phyloP scores from a whole-genome alignment of 768 basidiomycete genomes.

The Xanthoconium purpureum region DNA sequence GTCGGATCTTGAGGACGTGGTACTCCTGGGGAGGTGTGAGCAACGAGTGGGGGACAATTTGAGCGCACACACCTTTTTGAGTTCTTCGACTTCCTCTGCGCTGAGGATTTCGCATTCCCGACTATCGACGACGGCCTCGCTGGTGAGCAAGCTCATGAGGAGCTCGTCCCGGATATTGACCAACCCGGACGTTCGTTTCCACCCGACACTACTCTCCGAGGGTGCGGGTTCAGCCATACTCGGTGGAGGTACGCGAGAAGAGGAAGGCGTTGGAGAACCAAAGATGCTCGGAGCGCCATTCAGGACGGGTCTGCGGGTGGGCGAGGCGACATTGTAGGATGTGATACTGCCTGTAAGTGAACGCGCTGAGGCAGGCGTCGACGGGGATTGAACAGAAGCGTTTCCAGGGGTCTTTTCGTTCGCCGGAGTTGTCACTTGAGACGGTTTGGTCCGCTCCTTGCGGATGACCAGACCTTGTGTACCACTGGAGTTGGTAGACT shows the following conservation, averaged over 20 bases:
- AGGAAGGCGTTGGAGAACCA: slow-evolving; percentile 41
- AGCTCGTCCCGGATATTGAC: slow-evolving; percentile 76
- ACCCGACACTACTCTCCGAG: slow-evolving; percentile 35
- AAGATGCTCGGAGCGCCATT: slow-evolving; percentile 11
- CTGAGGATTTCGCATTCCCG: slow-evolving; percentile 74
- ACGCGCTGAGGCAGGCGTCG: slow-evolving; percentile 15
- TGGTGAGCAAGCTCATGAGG: slow-evolving; percentile 84
- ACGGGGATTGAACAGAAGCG: slow-evolving; percentile 25
- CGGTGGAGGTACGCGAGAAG: slow-evolving; percentile 33
- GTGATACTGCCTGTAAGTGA: slow-evolving; percentile 25
- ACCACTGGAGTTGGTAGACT: slow-evolving; percentile 12
- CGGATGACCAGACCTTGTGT: slow-evolving; percentile 44
- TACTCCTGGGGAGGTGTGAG: slow-evolving; percentile 55
- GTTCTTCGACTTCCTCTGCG: slow-evolving; percentile 66
- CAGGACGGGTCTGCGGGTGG: slow-evolving; percentile 14
- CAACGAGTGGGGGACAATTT: slow-evolving; percentile 20
- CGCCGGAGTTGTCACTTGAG: slow-evolving; percentile 21
- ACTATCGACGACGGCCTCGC: slow-evolving; percentile 93
- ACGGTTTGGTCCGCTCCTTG: slow-evolving; percentile 45
- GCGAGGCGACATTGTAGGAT: slow-evolving; percentile 24
- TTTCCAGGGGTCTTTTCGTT: slow-evolving; percentile 21
- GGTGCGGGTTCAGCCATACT: slow-evolving; percentile 34
- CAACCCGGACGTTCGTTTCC: slow-evolving; percentile 43
- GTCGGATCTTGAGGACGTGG: slow-evolving; percentile 61
- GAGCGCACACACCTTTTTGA: slow-evolving; percentile 54